Conservation (phyloP, 139 green algal genomes). For the Pedinophyceae sp. region DNA sequence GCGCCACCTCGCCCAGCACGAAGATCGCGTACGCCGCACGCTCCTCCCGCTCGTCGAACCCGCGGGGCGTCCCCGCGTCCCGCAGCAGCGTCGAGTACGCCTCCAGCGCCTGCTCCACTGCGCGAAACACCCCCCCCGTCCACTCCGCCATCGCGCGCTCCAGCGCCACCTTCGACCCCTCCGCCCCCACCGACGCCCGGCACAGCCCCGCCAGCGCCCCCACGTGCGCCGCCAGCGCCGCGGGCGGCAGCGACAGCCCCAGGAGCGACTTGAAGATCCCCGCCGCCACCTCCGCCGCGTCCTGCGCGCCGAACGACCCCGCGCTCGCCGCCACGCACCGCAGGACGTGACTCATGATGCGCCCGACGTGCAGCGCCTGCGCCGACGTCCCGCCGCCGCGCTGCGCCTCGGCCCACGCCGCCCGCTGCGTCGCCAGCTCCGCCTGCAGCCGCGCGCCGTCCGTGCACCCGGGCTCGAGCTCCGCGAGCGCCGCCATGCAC, state of each 20-base stretch:
- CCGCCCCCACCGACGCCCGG: background rate
- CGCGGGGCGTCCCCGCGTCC: background rate
- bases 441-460: background rate
- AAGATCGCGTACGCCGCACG: constrained; percentile 28
- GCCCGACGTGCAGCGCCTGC: too few species aligned
- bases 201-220: constrained; percentile 21
- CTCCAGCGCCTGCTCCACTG: background rate
- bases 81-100: background rate
- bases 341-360: constrained; percentile 36
- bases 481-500: background rate
- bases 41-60: background rate
- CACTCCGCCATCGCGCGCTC: background rate
- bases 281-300: constrained; percentile 28
- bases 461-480: background rate
- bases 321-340: constrained; percentile 42
- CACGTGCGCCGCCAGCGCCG: constrained; percentile 35
- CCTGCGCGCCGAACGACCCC: constrained; percentile 25
- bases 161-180: background rate
- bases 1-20: constrained; percentile 39
- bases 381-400: too few species aligned
- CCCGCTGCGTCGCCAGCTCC: too few species aligned
- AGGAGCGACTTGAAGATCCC: constrained; percentile 39
- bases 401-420: too few species aligned
- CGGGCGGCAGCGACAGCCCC: constrained; percentile 28
- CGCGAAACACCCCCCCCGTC: background rate